These are phyloP conservation scores for Aspergillus proliferans DNA, from an alignment of 2,329 filamentous ascomycete genomes.

Conservation along the genomic window DNA sequence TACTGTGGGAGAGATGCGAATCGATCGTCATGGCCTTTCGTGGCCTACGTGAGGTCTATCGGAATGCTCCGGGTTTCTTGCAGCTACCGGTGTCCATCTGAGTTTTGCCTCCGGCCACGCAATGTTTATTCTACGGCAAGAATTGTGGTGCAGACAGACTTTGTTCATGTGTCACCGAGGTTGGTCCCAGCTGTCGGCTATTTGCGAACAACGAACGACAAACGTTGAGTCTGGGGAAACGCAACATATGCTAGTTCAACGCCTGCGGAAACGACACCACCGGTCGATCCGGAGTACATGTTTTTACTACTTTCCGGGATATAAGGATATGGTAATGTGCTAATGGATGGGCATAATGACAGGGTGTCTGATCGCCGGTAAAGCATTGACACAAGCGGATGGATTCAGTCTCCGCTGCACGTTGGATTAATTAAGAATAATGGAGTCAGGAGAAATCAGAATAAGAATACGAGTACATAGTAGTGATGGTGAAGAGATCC, in stretches of 20 bases:
- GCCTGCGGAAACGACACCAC: no score
- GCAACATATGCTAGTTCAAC: no score
- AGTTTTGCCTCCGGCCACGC: neutral
- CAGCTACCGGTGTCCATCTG: no score
- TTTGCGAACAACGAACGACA: neutral
- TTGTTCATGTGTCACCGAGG: conserved; percentile 22
- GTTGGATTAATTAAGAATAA: no score
- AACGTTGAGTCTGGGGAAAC: no score
- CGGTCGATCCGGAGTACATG: neutral
- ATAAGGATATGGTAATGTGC: neutral
- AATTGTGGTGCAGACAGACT: neutral
- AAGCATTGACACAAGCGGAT: neutral
- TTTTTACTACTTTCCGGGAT: neutral
- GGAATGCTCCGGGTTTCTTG: no score
- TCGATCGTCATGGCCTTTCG: no score
- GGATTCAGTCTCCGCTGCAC: neutral
- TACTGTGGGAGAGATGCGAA: neutral
- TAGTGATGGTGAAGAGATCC: neutral
- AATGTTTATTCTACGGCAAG: neutral
- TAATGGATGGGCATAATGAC: neutral
- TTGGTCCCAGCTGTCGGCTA: neutral
- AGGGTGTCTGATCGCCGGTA: neutral
- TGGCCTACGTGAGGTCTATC: no score
- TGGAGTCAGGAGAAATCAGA: neutral
- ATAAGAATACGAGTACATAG: no score